phyloP scores from a whole-genome alignment of 306 rosid species.

The Sophora flavescens region DNA sequence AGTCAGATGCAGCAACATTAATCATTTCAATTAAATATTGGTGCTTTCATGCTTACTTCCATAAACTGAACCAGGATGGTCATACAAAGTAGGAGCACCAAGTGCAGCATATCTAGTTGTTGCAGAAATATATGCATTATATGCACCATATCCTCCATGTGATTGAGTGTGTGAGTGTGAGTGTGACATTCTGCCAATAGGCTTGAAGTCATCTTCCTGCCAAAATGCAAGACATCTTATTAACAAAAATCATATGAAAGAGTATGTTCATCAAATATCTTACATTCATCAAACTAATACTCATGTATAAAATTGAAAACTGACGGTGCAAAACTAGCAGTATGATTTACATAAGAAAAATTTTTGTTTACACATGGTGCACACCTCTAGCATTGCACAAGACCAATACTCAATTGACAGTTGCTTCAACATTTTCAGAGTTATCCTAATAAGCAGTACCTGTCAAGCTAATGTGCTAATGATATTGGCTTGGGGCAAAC shows the following conservation, averaged over 20 bases:
- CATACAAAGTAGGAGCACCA: constrained; percentile 96
- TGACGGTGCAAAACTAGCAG: neutral
- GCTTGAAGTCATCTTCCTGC: constrained; percentile 95
- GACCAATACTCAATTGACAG: neutral
- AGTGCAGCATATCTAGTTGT: constrained; percentile 98
- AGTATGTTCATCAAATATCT: neutral
- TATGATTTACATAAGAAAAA: neutral
- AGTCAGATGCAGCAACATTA: constrained; percentile 30
- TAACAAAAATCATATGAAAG: constrained; percentile 24
- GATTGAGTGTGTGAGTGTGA: constrained; percentile 50
- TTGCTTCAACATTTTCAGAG: neutral
- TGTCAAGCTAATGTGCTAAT: too few species aligned
- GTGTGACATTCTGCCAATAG: constrained; percentile 71
- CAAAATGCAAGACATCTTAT: constrained; percentile 43
- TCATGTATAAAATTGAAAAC: constrained; percentile 23
- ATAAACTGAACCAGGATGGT: constrained; percentile 82
- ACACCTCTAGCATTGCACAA: neutral
- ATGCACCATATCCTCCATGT: constrained; percentile 97
- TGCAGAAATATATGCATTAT: constrained; percentile 91
- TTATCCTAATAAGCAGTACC: neutral
- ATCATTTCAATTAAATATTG: constrained; percentile 19
- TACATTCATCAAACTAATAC: constrained; percentile 10
- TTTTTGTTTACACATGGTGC: neutral
- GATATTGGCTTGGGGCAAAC: neutral
- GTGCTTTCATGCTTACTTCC: constrained; percentile 72